Base-by-base conservation (phyloP, 1,284 basidiomycete genomes). In the Moesziomyces antarcticus region DNA sequence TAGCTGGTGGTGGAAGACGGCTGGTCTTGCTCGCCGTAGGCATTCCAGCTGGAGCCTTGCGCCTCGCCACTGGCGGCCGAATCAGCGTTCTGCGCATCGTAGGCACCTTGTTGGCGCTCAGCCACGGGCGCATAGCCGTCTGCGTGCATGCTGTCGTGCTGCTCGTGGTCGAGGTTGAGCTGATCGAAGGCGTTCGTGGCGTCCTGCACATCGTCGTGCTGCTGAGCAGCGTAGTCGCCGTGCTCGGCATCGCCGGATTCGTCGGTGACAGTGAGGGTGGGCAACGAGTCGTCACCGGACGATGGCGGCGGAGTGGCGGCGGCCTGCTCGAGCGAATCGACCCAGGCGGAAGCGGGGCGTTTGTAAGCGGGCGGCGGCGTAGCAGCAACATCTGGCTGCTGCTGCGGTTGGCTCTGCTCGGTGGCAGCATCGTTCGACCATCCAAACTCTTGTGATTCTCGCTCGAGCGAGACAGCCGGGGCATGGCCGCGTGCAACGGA, bases 291-390 rank as follows among this genome's bases (percentile, higher is more conserved):
- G 22, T 75, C 66, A 5, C 25, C 51, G 20, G 25, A 25, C 27
- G 50, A 61, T 18, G 65, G 35, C 25, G 73, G 65, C 14, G 64
- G 72, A 9, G 60, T 64, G 21, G 71, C 64, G 30, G 70, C 70
- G 10, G 70, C 70, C 37, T 63, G 55, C 48, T 73, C 70, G 53
- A 73, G 64, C 24, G 64, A 63, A 48, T 64, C 60, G 49, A 73
- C 57, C 70, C 64, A 73, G 9, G 59, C 59, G 30, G 59, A 63
- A 27, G 70, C 18, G 1, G 61, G 50, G 8, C 30, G 50, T 35
- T 52, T 71, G 65, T 68, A 63, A 0, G 56, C 62, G 37, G 56
- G 45, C 7, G 66, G 59, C 14, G 66, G 66, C 37, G 66, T 62
- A 25, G 57, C 59, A 6, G 59, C 57, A 27, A 45, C 50, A n/a